Evolutionary conservation across 176 grass and related monocot genomes (phyloP), one percentile per base, ranked within the genome.

Genomic region (Lolium perenne): DNA sequence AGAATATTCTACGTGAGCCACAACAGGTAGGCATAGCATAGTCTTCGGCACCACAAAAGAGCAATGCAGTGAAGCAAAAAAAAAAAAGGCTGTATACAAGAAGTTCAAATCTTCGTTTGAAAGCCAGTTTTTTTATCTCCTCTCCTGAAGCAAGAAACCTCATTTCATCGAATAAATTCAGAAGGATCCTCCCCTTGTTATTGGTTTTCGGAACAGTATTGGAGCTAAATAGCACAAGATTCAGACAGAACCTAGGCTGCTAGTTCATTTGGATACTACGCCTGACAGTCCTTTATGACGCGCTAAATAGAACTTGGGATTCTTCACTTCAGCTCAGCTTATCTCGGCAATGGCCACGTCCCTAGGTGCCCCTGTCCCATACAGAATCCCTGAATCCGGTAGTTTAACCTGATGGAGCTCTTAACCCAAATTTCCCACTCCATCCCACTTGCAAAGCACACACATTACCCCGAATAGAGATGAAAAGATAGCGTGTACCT

Each of bases 401-500:
- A 26, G 10, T 3, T 1, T 32, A 8, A 65, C 35, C 46, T 74
- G 17, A 20, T 57, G 6, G 48, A 74, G 29, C 56, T 26, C 23
- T n/a, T 63, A 22, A 17, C 47, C 78, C 23, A 63, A 72, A 87
- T 79, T 79, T 53, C 15, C 67, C 26, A 10, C 48, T 45, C 14
- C 4, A 45, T n/a, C 23, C 54, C 75, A 4, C 21, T 67, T 38
- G 7, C 38, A 38, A 41, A 26, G 50, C n/a, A 48, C 20, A 10
- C 1, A 14, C 88, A 85, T 80, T 85, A 16, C 8, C 22, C 8
- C 9, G 32, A 63, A 18, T 2, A 50, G 62, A 22, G 10, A 20
- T 8, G 12, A 83, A 82, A 25, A 53, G 53, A 17, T 11, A 40
- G 22, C 25, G n/a, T 57, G 22, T n/a, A 87, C 96, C 96, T 94